phyloP scores from a whole-genome alignment of 2,329 filamentous ascomycete genomes.

The Alternaria solani region DNA sequence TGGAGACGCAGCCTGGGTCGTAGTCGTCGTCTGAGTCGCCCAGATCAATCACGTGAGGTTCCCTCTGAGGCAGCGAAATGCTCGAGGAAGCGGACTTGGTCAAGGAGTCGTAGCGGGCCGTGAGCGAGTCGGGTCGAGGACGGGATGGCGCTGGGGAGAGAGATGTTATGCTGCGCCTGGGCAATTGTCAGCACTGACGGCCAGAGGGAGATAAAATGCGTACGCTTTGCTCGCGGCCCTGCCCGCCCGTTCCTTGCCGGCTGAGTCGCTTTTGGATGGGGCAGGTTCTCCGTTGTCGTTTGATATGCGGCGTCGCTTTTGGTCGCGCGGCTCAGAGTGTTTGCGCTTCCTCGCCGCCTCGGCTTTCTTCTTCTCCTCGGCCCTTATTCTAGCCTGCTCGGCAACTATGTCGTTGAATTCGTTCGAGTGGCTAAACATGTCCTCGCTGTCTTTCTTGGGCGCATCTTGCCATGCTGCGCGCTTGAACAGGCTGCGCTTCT shows the following conservation, averaged over 20 bases:
- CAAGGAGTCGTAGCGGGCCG: conserved; percentile 42
- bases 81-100: conserved; percentile 26
- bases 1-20: conserved; percentile 15
- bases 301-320: conserved; percentile 35
- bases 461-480: conserved; percentile 61
- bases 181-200: conserved; percentile 4
- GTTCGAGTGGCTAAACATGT: conserved; percentile 56
- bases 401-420: conserved; percentile 51
- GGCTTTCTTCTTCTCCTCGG: conserved; percentile 34
- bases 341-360: conserved; percentile 44
- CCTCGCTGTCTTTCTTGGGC: conserved; percentile 45
- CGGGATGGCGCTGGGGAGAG: conserved; percentile 29
- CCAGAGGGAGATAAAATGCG: background rate
- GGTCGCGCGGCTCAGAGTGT: conserved; percentile 32
- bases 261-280: conserved; percentile 15
- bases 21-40: conserved; percentile 35
- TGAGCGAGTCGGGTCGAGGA: conserved; percentile 31
- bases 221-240: conserved; percentile 29
- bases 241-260: conserved; percentile 15
- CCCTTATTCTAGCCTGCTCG: conserved; percentile 47
- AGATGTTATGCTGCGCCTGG: conserved; percentile 38
- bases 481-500: conserved; percentile 63
- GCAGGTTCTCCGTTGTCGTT: conserved; percentile 21
- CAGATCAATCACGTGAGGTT: conserved; percentile 35
- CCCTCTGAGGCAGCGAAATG: conserved; percentile 12